Evolutionary conservation across 2,329 filamentous ascomycete genomes (phyloP), one percentile per base, ranked within the genome.

Genomic region (Ophiostoma himal-ulmi): DNA sequence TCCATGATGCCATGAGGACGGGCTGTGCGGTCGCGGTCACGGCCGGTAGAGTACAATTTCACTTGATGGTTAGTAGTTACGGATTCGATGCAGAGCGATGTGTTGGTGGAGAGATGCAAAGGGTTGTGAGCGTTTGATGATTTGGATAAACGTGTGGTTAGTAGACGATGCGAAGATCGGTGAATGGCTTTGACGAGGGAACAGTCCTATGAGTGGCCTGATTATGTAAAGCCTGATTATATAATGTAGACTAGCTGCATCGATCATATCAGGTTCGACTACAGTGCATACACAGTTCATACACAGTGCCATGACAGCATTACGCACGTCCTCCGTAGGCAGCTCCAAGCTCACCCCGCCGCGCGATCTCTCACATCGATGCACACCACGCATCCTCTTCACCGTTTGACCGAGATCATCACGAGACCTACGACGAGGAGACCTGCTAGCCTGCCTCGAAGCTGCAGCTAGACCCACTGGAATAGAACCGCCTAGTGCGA

Each of bases 401-500:
- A 44, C 44, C 37, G 5, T n/a, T 6, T 20, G 7, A 7, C 44
- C 6, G n/a, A 20, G 26, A 62, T 30, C 30, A 20, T 20, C 10
- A 7, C 22, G 14, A 22, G n/a, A 62, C 26, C 26, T 26, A 62
- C 57, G 57, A 62, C 13, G 57, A 62, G n/a, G 57, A 26, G 3
- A 62, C 11, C 36, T 26, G 57, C 36, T 5, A 14, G 52, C 26
- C n/a, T 22, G 26, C 57, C 26, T 34, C 26, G 57, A 30, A 62
- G 57, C 57, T 62, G n/a, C 22, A 62, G 57, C 57, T 68, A 57
- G 36, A 52, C 36, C 67, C n/a, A 65, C 73, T 75, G 76, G 75
- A 77, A 72, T 13, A 72, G 68, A 8, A 75, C 74, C 71, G 62
- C 62, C 62, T 36, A 39, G 73, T 74, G 75, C 75, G 82, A 81